Evolutionary conservation across 2,329 filamentous ascomycete genomes (phyloP).

Genomic region (Colletotrichum nymphaeae): DNA sequence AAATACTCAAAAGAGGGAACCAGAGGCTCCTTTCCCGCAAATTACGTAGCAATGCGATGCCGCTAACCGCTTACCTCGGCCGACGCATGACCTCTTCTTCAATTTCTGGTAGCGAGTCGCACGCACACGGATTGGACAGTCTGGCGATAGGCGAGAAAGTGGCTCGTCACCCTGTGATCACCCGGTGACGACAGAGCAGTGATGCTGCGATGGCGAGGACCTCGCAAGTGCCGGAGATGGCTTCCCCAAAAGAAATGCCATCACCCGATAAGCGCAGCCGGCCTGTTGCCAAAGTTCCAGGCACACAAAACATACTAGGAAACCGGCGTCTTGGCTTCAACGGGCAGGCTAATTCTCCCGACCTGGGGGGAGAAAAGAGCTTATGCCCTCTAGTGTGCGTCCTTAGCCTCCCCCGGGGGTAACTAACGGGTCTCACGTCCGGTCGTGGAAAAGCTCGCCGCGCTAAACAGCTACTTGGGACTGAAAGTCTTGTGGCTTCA

Average conservation of each 20-base stretch:
- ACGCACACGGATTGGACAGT: background rate
- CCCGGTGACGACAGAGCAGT: background rate
- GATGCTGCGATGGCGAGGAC: too few relatives aligned
- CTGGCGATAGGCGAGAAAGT: slow-evolving; percentile 1
- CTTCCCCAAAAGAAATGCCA: slow-evolving; percentile 18
- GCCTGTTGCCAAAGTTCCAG: background rate
- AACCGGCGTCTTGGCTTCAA: background rate
- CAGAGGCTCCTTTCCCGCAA: background rate
- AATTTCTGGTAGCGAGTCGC: slow-evolving; percentile 7
- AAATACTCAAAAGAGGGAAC: background rate
- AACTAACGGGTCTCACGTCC: slow-evolving; percentile 1
- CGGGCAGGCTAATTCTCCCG: background rate
- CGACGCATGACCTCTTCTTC: background rate
- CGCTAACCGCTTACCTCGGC: background rate
- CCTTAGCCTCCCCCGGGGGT: background rate
- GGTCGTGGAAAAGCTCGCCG: background rate
- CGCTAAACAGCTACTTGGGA: slow-evolving; percentile 18
- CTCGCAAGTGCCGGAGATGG: slow-evolving; percentile 18
- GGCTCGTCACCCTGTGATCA: slow-evolving; percentile 10
- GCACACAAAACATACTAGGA: background rate
- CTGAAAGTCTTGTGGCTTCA: background rate
- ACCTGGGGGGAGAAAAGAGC: background rate
- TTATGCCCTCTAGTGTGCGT: background rate
- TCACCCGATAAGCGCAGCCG: slow-evolving; percentile 12
- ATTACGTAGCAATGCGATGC: background rate